A percentile compares a stretch with the other conserved stretches of the same genome.
Evolutionary conservation across 352 stramenopile species (phyloP).

Genomic region (Phytopythium oedochilum): DNA sequence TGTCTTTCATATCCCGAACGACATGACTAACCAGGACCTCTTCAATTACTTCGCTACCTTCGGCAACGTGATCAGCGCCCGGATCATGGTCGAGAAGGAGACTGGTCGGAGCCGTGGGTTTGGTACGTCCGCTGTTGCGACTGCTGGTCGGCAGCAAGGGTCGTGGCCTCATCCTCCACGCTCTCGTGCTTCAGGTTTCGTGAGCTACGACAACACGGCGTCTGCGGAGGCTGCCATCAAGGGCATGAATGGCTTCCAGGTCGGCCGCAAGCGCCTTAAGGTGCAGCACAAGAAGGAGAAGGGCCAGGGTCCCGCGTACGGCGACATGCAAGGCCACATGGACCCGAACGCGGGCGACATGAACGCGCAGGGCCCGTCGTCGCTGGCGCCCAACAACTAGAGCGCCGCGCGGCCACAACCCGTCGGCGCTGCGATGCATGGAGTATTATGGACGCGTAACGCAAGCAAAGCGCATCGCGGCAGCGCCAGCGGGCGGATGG

Average conservation of each 20-base stretch:
- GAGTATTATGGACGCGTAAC: conserved; percentile 23
- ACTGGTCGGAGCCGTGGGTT: conserved; percentile 93
- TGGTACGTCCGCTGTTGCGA: conserved; percentile 43
- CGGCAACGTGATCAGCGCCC: conserved; percentile 94
- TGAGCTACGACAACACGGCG: conserved; percentile 93
- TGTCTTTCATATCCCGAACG: conserved; percentile 98
- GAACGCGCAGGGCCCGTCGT: conserved; percentile 23
- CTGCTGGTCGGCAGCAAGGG: not conserved
- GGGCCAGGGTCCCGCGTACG: conserved; percentile 55
- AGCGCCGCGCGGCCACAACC: conserved; percentile 3
- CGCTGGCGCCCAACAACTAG: conserved; percentile 36
- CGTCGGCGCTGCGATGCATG: conserved; percentile 8
- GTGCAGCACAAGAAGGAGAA: conserved; percentile 95
- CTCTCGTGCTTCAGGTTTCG: conserved; percentile 79
- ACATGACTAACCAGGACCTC: conserved; percentile 97
- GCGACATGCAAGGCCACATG: conserved; percentile 55
- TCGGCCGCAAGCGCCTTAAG: conserved; percentile 96
- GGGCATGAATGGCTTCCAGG: conserved; percentile 95
- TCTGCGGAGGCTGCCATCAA: conserved; percentile 93
- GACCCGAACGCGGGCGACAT: conserved; percentile 47
- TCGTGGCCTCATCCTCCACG: not conserved
- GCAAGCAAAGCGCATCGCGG: conserved; percentile 2
- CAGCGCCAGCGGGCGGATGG: not conserved
- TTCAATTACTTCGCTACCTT: conserved; percentile 95
- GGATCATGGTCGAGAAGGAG: conserved; percentile 97